A percentile compares a stretch with the other conserved stretches of the same genome.
These are phyloP conservation scores for Seiridium unicorne DNA, from an alignment of 2,329 filamentous ascomycete species.

Conservation along the genomic window DNA sequence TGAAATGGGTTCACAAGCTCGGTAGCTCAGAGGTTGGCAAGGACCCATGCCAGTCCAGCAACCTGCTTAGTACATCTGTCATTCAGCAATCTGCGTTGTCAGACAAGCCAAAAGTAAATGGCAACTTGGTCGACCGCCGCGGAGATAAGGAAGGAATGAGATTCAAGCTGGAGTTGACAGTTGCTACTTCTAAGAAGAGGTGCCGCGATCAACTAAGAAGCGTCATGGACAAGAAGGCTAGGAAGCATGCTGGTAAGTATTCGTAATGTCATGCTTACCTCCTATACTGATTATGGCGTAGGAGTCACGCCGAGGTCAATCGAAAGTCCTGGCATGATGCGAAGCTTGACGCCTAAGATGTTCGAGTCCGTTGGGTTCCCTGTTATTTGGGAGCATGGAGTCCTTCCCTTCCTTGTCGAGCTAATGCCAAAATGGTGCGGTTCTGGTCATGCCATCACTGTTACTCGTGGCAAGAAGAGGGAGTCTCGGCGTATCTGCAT, in stretches of 20 bases:
- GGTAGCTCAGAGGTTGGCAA: slow-evolving; percentile 8
- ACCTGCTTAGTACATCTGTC: slow-evolving; percentile 9
- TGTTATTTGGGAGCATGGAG: slow-evolving; percentile 39
- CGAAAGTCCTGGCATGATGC: slow-evolving; percentile 29
- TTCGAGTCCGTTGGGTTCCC: slow-evolving; percentile 36
- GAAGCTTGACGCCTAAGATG: slow-evolving; percentile 24
- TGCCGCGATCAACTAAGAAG: slow-evolving; percentile 33
- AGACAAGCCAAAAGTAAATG: not conserved
- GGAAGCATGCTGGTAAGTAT: slow-evolving; percentile 24
- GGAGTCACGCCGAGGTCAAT: slow-evolving; percentile 24
- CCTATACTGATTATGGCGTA: not conserved
- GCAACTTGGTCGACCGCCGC: too few relatives aligned
- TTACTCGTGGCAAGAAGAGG: slow-evolving; percentile 32
- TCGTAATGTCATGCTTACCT: not conserved
- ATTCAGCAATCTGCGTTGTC: not conserved
- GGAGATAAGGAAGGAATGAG: slow-evolving; percentile 16
- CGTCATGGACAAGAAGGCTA: slow-evolving; percentile 33
- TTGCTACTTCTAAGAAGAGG: slow-evolving; percentile 31
- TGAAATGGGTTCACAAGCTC: slow-evolving; percentile 32
- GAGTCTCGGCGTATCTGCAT: slow-evolving; percentile 37
- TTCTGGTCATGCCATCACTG: slow-evolving; percentile 36
- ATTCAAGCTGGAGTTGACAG: slow-evolving; percentile 25
- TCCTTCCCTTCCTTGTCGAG: slow-evolving; percentile 41
- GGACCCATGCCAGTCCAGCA: slow-evolving; percentile 13
- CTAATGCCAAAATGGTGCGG: slow-evolving; percentile 41